Evolutionary conservation across 371 early-diverging fungal genomes (phyloP).

Genomic region (Rhizomucor miehei): DNA sequence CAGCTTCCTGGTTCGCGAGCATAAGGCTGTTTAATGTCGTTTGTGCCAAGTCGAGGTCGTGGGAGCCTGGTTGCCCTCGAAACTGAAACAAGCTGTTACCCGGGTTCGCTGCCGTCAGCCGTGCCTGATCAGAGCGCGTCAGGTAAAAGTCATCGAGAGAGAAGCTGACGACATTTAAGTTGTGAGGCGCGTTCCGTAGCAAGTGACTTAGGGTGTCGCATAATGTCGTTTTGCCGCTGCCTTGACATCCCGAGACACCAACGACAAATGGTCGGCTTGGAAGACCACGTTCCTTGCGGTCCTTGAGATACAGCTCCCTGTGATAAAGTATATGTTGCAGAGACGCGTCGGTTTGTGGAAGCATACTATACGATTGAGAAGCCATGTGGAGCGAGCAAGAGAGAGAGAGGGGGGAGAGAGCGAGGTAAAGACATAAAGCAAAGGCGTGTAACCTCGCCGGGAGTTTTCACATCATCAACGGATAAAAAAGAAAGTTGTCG

Average conservation of each 20-base stretch:
- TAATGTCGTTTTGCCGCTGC: conserved; percentile 77
- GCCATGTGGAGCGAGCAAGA: not conserved
- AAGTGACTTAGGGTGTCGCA: conserved; percentile 45
- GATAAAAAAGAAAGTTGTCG: too few species aligned
- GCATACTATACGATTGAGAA: conserved; percentile 18
- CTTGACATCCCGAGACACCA: conserved; percentile 79
- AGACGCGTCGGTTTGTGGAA: conserved; percentile 42
- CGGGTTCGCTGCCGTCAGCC: conserved; percentile 47
- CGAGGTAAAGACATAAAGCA: too few species aligned
- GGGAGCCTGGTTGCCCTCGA: conserved; percentile 89
- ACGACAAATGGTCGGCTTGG: conserved; percentile 58
- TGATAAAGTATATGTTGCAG: conserved; percentile 41
- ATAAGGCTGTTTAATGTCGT: conserved; percentile 49
- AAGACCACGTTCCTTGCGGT: conserved; percentile 13
- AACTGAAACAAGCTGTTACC: conserved; percentile 70
- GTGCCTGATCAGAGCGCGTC: conserved; percentile 59
- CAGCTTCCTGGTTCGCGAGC: conserved; percentile 17
- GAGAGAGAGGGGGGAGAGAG: too few species aligned
- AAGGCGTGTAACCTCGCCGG: too few species aligned
- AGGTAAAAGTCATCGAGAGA: conserved; percentile 92
- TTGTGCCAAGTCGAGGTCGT: conserved; percentile 69
- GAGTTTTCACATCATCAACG: too few species aligned
- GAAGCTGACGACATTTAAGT: conserved; percentile 59
- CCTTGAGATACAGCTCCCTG: conserved; percentile 21
- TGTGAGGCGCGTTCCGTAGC: conserved; percentile 42